phyloP scores from a whole-genome alignment of 768 basidiomycete species.

The Tremella yokohamensis region DNA sequence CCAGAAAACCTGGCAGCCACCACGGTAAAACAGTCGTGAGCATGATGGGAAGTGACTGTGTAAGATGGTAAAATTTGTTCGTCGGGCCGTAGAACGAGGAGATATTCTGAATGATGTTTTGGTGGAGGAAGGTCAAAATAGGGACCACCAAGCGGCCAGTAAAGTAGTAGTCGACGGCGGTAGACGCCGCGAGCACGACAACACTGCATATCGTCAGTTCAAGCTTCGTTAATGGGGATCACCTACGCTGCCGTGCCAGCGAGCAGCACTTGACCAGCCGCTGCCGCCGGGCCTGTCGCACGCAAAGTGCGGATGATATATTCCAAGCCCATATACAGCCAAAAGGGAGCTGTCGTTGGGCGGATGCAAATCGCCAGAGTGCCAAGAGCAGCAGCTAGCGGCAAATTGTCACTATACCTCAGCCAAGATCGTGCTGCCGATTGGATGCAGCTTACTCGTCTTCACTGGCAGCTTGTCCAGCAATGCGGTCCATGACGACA shows the following conservation, averaged over 20 bases:
- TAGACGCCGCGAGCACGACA: constrained; percentile 33
- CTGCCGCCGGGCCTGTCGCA: background rate
- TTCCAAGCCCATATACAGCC: constrained; percentile 66
- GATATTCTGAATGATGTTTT: constrained; percentile 72
- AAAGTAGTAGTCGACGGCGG: constrained; percentile 59
- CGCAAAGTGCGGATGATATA: constrained; percentile 52
- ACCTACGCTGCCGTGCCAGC: background rate
- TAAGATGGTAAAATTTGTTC: constrained; percentile 83
- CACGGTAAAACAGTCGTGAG: constrained; percentile 64
- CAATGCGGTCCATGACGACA: constrained; percentile 27
- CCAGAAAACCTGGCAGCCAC: constrained; percentile 47
- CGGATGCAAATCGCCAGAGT: constrained; percentile 75
- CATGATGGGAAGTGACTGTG: constrained; percentile 79
- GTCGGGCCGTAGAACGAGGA: constrained; percentile 89
- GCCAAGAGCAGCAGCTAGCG: constrained; percentile 58
- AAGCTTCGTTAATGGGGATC: background rate
- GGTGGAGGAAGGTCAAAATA: constrained; percentile 72
- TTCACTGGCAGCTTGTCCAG: too few species aligned
- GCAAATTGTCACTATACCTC: constrained; percentile 20
- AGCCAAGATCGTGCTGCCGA: too few species aligned
- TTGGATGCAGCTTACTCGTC: too few species aligned
- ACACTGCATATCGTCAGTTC: constrained; percentile 14
- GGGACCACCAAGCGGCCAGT: constrained; percentile 63
- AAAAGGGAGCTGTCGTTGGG: constrained; percentile 84
- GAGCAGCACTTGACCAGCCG: background rate